phyloP scores from a whole-genome alignment of 352 stramenopile species.

The Phytophthora crassamura region DNA sequence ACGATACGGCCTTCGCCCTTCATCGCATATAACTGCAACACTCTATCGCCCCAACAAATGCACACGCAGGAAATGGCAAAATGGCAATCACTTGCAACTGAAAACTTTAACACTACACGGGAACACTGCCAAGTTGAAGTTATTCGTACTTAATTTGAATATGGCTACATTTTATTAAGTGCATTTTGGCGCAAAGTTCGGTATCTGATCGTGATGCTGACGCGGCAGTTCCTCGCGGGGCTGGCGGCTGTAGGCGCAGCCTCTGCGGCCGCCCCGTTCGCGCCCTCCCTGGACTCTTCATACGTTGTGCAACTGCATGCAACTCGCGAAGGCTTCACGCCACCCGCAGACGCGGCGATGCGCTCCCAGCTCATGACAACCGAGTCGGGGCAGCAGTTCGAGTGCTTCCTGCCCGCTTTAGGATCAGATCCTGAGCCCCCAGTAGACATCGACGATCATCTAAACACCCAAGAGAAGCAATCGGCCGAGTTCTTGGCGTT shows the following conservation, averaged over 20 bases:
- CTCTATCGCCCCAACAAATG: not conserved
- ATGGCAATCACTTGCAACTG: too few species aligned
- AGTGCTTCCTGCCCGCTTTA: slow-evolving; percentile 73
- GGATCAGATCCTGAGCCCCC: slow-evolving; percentile 3
- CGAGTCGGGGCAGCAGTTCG: slow-evolving; percentile 67
- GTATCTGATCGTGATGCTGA: slow-evolving; percentile 33
- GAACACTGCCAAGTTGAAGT: slow-evolving; percentile 4
- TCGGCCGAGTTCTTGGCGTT: slow-evolving; percentile 49
- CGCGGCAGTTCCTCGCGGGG: slow-evolving; percentile 21
- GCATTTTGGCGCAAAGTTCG: not conserved
- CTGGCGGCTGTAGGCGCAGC: slow-evolving; percentile 14
- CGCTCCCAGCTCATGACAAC: slow-evolving; percentile 71
- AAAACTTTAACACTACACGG: too few species aligned
- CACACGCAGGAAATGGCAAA: not conserved
- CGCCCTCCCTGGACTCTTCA: slow-evolving; percentile 42
- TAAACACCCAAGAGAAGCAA: slow-evolving; percentile 3
- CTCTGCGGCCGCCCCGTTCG: slow-evolving; percentile 12
- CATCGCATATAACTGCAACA: slow-evolving; percentile 14
- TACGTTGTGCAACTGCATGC: slow-evolving; percentile 80
- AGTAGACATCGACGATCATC: slow-evolving; percentile 8
- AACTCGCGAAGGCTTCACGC: slow-evolving; percentile 45
- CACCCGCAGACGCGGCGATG: slow-evolving; percentile 25
- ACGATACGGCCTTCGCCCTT: not conserved
- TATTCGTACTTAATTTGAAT: slow-evolving; percentile 5
- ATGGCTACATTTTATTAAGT: slow-evolving; percentile 22